Evolutionary conservation across 192 early-diverging fungal species (phyloP), one percentile per base, ranked within the genome.

Genomic region (Phycomyces nitens): DNA sequence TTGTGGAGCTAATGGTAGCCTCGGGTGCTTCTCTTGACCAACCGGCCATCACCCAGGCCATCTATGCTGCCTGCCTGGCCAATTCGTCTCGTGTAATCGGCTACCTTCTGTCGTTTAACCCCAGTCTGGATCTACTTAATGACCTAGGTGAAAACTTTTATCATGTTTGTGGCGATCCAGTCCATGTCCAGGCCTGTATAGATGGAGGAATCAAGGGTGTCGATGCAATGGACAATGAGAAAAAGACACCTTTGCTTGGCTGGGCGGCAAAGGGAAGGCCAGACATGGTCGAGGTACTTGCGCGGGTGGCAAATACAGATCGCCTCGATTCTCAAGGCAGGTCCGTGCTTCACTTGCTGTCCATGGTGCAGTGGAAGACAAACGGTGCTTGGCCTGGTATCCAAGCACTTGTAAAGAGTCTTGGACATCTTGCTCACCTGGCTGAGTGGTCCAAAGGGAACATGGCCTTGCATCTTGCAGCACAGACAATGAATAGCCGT

Each of bases 401-500:
- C 53, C 5, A 22, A 55, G 15, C 50, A 60, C 42, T 58, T 67
- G 39, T 43, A 63, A 20, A 43, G 41, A 5, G 52, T 53, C 44
- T 67, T 62, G 5, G 56, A 52, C 0, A 54, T 53, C 18, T 47
- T n/a, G 14, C 43, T n/a, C 63, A 77, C 40, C 10, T 65, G 12
- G 66, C 71, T 39, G 74, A 77, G 16, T 41, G 61, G 15, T 49
- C 64, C 2, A 58, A 75, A 40, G 79, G 79, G 7, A 73, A 71
- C 18, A 77, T 76, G 15, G 53, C 76, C 0, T 58, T 80, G 9
- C 79, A 80, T n/a, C 57, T 80, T 9, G 72, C 73, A 5, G 70
- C 74, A 29, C 64, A 69, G 41, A 64, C 60, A 23, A 55, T 20
- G 18, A 56, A 59, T 23, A 62, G 66, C 1, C 50, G 42, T 3